Conservation (phyloP, 352 stramenopile species). For the Pythium brachiatum region DNA sequence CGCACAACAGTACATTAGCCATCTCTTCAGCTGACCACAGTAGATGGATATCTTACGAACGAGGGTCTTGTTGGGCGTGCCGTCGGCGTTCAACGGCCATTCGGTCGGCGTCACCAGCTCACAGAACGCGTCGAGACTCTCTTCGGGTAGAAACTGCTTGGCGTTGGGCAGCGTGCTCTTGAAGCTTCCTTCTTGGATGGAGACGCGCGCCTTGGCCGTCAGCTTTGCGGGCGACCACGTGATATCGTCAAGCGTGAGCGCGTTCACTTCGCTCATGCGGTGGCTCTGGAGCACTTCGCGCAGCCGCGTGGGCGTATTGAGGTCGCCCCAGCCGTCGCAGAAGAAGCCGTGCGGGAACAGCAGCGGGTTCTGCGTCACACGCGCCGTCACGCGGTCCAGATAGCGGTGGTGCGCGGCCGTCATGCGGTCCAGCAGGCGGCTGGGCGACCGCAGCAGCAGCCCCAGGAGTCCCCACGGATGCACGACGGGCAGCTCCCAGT, state of each 20-base stretch:
- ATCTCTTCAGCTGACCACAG: neutral
- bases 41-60: slow-evolving; percentile 11
- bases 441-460: slow-evolving; percentile 52
- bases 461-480: slow-evolving; percentile 67
- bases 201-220: slow-evolving; percentile 35
- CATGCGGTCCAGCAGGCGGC: slow-evolving; percentile 52
- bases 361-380: slow-evolving; percentile 66
- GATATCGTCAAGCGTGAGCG: slow-evolving; percentile 30
- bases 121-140: slow-evolving; percentile 60
- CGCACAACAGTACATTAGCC: neutral
- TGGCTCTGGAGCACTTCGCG: slow-evolving; percentile 56
- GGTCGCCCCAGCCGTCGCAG: slow-evolving; percentile 75
- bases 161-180: slow-evolving; percentile 59
- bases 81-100: slow-evolving; percentile 25
- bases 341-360: slow-evolving; percentile 83
- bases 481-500: slow-evolving; percentile 19
- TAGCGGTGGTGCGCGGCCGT: slow-evolving; percentile 68
- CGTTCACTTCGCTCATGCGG: slow-evolving; percentile 55
- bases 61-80: slow-evolving; percentile 13
- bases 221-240: slow-evolving; percentile 30
- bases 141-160: slow-evolving; percentile 44
- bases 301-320: slow-evolving; percentile 57
- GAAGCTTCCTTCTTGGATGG: slow-evolving; percentile 52
- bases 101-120: slow-evolving; percentile 68
- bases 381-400: slow-evolving; percentile 61